Conservation (phyloP, 129 eudicot species). For the Silybum marianum region DNA sequence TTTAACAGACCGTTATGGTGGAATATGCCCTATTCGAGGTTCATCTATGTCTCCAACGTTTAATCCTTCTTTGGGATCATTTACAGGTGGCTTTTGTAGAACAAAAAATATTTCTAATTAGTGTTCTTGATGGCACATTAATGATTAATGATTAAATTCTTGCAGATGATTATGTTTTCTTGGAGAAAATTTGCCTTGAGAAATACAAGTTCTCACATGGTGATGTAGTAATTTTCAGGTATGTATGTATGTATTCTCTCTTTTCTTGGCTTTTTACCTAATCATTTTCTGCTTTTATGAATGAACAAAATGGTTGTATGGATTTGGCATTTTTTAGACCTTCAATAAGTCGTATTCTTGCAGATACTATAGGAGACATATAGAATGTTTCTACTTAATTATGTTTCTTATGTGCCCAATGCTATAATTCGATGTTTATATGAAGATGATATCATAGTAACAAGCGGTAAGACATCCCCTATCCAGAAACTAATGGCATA, state of each 20-base stretch:
- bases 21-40: conserved; percentile 74
- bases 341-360: not conserved
- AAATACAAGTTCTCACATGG: conserved; percentile 76
- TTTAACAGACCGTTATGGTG: conserved; percentile 72
- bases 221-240: conserved; percentile 88
- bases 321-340: not conserved
- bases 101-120: not conserved
- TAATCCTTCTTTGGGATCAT: conserved; percentile 58
- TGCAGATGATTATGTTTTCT: conserved; percentile 83
- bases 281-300: conserved; percentile 8
- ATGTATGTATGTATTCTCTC: conserved; percentile 46
- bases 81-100: conserved; percentile 32
- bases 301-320: not conserved
- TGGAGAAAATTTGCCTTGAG: conserved; percentile 84
- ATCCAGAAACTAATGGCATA: too few species aligned
- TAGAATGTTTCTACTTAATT: not conserved
- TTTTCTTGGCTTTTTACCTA: not conserved
- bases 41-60: conserved; percentile 88
- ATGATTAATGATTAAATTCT: conserved; percentile 7
- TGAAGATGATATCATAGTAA: too few species aligned
- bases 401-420: not conserved
- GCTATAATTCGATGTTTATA: too few species aligned
- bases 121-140: not conserved
- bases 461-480: too few species aligned
- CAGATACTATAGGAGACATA: not conserved